Conservation (phyloP, 805 yeast genomes). For the Hemisphaericaspora nanyangensis region DNA sequence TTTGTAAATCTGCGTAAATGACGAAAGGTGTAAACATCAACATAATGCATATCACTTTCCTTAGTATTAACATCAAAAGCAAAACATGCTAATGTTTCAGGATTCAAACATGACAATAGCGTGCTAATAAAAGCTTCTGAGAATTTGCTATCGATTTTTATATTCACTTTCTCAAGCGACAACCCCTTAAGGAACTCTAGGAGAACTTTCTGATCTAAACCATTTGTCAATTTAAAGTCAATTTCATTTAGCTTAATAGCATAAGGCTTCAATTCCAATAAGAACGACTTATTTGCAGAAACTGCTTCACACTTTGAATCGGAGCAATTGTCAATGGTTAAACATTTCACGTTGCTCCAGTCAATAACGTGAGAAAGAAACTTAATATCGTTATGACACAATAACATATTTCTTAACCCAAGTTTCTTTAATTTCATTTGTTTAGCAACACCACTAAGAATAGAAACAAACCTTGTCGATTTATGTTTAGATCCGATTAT, state of each 20-base stretch:
- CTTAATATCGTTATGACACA: neutral
- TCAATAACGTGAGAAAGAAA: neutral
- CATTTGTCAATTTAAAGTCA: neutral
- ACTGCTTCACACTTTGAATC: neutral
- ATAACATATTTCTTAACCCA: neutral
- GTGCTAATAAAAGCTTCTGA: neutral
- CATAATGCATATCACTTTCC: no score
- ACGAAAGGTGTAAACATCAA: no score
- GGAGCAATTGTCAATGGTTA: constrained; percentile 2
- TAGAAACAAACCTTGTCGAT: no score
- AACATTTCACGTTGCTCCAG: neutral
- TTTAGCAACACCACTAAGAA: neutral
- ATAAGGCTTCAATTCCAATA: neutral
- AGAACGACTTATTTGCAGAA: neutral
- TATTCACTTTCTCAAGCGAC: neutral
- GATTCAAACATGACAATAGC: neutral
- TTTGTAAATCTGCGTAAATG: no score
- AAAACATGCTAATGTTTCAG: neutral
- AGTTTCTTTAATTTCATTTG: neutral
- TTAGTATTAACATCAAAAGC: constrained; percentile 2
- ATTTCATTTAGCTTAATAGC: no score
- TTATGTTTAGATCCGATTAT: neutral
- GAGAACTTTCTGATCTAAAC: neutral
- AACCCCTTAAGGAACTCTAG: neutral
- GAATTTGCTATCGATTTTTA: no score